Percentiles rank a stretch among this genome's conserved stretches.
Evolutionary conservation across 78 protist species (phyloP).

Genomic region (Corallochytrium limacisporum): DNA sequence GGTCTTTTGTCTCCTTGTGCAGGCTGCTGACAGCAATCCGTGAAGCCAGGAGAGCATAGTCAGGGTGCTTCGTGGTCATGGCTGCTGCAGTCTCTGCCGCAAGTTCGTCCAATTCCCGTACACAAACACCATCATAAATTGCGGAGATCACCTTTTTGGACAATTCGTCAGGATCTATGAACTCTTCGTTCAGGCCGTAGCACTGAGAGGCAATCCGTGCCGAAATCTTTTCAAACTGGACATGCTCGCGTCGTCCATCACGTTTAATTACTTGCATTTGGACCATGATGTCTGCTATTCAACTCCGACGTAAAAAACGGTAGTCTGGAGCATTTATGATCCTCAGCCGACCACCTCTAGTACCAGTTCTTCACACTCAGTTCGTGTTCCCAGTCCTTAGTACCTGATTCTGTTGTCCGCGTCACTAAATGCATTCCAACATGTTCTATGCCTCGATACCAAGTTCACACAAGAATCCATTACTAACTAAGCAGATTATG

Average conservation of each 20-base stretch:
- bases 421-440: too few relatives aligned
- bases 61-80: conserved; percentile 82
- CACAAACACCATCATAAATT: conserved; percentile 59
- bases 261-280: conserved; percentile 56
- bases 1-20: conserved; percentile 71
- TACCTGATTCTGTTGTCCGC: too few relatives aligned
- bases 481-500: too few relatives aligned
- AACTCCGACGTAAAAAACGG: background rate
- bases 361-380: too few relatives aligned
- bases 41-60: conserved; percentile 91
- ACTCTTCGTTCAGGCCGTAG: conserved; percentile 54
- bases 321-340: too few relatives aligned
- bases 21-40: conserved; percentile 82
- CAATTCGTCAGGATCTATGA: conserved; percentile 53
- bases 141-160: conserved; percentile 71
- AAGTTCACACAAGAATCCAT: too few relatives aligned
- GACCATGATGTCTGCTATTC: background rate
- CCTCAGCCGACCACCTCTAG: too few relatives aligned
- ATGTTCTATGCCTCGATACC: too few relatives aligned
- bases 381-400: too few relatives aligned
- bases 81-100: conserved; percentile 90
- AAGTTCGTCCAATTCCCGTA: conserved; percentile 74
- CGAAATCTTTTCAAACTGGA: conserved; percentile 60
- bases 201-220: conserved; percentile 40
- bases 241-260: conserved; percentile 52